phyloP scores from a whole-genome alignment of 129 eudicot species.

The Flaveria trinervia region DNA sequence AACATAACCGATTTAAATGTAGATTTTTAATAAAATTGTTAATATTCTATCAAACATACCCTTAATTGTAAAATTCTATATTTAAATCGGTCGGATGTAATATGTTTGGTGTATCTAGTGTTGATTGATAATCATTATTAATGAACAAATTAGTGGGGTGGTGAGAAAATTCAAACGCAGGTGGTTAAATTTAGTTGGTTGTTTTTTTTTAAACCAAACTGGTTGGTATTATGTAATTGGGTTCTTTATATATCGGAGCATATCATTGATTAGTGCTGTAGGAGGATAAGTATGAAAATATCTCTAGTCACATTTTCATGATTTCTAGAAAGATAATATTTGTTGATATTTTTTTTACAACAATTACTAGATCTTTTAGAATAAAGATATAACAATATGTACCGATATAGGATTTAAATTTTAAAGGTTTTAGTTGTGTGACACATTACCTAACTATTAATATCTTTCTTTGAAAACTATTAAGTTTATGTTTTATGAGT shows the following conservation, averaged over 20 bases:
- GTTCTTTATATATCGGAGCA: not conserved
- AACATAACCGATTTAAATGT: no score
- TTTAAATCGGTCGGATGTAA: no score
- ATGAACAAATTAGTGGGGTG: not conserved
- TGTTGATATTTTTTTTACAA: not conserved
- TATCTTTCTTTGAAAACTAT: no score
- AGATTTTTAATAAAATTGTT: no score
- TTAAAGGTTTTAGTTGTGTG: no score
- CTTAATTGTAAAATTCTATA: no score
- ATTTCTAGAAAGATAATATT: not conserved
- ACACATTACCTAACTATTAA: no score
- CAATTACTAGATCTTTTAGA: no score
- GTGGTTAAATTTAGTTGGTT: not conserved
- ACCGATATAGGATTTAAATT: no score
- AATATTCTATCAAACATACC: no score
- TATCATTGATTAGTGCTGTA: not conserved
- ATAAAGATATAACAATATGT: no score
- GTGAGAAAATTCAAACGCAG: not conserved
- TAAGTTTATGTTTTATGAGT: no score
- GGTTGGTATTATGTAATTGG: constrained; percentile 1
- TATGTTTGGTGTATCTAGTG: not conserved
- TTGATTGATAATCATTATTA: constrained; percentile 4
- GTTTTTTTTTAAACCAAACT: not conserved
- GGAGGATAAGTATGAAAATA: not conserved
- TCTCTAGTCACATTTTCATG: not conserved